phyloP scores from a whole-genome alignment of 1,284 basidiomycete genomes.

The Apiotrichum siamense region DNA sequence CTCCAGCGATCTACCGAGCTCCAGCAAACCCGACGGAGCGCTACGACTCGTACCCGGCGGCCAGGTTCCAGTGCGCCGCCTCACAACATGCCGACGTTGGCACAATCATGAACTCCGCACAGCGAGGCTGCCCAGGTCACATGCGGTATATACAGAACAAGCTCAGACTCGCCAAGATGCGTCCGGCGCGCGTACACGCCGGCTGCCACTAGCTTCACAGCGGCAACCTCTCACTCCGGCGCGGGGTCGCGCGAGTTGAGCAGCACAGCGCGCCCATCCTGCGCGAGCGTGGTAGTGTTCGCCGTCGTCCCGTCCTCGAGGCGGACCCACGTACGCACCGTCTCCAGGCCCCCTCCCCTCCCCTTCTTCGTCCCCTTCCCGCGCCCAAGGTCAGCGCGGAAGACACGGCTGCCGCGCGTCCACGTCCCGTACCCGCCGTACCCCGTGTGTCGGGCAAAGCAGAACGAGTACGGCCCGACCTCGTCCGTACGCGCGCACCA shows the following conservation, averaged over 20 bases:
- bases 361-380: not conserved
- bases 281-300: conserved; percentile 7
- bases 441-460: conserved; percentile 10
- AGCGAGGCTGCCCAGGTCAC: too few relatives aligned
- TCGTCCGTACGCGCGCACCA: conserved; percentile 18
- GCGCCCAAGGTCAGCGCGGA: not conserved
- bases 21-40: too few relatives aligned
- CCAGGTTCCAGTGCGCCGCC: too few relatives aligned
- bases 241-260: conserved; percentile 4
- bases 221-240: too few relatives aligned
- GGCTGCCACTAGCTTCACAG: too few relatives aligned
- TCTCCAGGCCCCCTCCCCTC: not conserved
- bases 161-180: too few relatives aligned
- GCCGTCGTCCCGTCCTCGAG: conserved; percentile 7
- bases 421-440: conserved; percentile 13
- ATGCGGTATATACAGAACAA: too few relatives aligned
- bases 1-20: too few relatives aligned
- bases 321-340: conserved; percentile 4
- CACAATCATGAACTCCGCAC: too few relatives aligned
- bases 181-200: too few relatives aligned
- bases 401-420: conserved; percentile 8
- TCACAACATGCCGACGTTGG: too few relatives aligned
- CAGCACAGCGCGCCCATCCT: not conserved
- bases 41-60: too few relatives aligned
- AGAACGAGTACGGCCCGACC: conserved; percentile 11